Evolutionary conservation across 176 grass and related monocot species (phyloP), one percentile per base, ranked within the genome.

Genomic region (Carex parvula): DNA sequence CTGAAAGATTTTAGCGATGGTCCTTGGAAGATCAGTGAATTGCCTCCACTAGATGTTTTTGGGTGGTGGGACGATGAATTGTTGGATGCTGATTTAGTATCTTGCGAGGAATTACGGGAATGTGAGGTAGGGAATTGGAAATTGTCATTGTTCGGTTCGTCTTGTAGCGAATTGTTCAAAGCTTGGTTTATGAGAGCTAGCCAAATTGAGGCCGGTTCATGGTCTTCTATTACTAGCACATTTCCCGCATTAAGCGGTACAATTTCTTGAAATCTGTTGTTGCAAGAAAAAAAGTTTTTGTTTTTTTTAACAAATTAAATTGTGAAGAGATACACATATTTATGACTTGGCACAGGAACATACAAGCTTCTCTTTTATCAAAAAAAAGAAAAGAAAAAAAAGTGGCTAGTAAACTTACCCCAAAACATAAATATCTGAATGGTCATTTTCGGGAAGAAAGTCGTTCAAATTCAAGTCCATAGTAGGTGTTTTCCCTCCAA

Each of bases 231-330:
- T 77, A 93, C 94, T 81, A 96, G 87, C 75, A 96, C 94, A 80
- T 96, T 96, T 64, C 94, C 94, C 0, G 91, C 91, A 92, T 97
- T 97, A 61, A 97, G 90, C 79, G 94, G 94, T n/a, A 97, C 94
- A 69, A 97, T 92, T 89, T 97, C 94, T 87, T 97, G 94, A 88
- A 97, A 97, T 60, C 94, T 97, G 93, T 84, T 80, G 41, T 81
- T 86, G 20, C 8, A 70, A 42, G 39, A 83, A 83, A 41, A 81
- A 70, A 59, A 76, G 70, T 69, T 10, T 18, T 21, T 60, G 60
- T 68, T 17, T 8, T 37, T 37, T 68, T 15, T 32, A 37, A 37
- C 4, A 11, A 29, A 75, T 53, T 75, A 53, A 24, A 53, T 53
- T 50, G 44, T 14, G 11, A 52, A 75, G 11, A 53, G 46, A 24